phyloP scores from a whole-genome alignment of 2,329 filamentous ascomycete genomes.

The Mycosphaerella sp. region DNA sequence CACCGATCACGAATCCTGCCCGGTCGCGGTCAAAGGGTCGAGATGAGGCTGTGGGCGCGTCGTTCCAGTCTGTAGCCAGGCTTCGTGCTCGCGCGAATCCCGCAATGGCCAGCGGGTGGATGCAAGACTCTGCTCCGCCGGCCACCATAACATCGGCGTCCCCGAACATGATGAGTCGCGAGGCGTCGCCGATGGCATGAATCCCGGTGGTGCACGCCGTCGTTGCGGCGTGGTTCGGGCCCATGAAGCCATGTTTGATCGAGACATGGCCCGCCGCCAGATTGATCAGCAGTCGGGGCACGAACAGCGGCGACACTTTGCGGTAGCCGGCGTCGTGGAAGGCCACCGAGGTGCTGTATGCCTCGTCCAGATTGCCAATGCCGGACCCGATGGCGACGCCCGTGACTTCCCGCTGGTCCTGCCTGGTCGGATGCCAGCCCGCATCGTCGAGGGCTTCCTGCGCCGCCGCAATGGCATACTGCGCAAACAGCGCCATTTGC shows the following conservation, averaged over 20 bases:
- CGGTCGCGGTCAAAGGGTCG: slow-evolving; percentile 78
- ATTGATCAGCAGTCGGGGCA: slow-evolving; percentile 89
- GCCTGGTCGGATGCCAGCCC: slow-evolving; percentile 59
- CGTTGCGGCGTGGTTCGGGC: slow-evolving; percentile 86
- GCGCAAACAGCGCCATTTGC: slow-evolving; percentile 83
- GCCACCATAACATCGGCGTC: slow-evolving; percentile 95
- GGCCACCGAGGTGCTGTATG: slow-evolving; percentile 74
- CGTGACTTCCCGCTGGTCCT: slow-evolving; percentile 64
- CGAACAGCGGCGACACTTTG: slow-evolving; percentile 88
- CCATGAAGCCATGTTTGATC: slow-evolving; percentile 81
- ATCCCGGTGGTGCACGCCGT: slow-evolving; percentile 96
- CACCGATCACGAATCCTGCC: slow-evolving; percentile 83
- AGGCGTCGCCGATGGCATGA: slow-evolving; percentile 88
- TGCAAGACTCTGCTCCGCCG: slow-evolving; percentile 91
- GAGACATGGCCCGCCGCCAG: slow-evolving; percentile 90
- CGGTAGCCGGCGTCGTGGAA: slow-evolving; percentile 75
- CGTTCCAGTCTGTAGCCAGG: slow-evolving; percentile 73
- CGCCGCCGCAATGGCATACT: slow-evolving; percentile 82
- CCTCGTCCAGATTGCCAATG: slow-evolving; percentile 87
- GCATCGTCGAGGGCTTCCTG: slow-evolving; percentile 82
- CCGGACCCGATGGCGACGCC: slow-evolving; percentile 92
- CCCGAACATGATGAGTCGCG: slow-evolving; percentile 82
- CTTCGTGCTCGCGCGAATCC: slow-evolving; percentile 87
- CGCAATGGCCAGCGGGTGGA: slow-evolving; percentile 86
- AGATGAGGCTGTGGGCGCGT: slow-evolving; percentile 62